These are phyloP conservation scores for Sugiyamaella neomexicana DNA, from an alignment of 1,139 yeast species.

Conservation along the genomic window DNA sequence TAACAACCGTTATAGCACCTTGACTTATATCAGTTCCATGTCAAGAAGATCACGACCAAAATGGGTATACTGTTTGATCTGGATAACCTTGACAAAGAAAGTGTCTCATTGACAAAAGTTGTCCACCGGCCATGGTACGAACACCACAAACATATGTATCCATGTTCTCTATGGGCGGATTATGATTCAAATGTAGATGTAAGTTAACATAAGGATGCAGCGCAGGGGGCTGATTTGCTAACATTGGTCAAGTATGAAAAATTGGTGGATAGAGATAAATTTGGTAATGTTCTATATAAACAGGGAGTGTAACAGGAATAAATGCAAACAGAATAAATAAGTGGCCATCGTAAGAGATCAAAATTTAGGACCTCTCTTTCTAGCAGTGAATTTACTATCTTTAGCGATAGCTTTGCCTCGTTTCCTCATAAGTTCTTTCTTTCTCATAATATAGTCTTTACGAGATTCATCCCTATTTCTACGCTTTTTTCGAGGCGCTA, in stretches of 20 bases:
- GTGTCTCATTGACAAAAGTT: conserved; percentile 23
- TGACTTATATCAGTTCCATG: conserved; percentile 30
- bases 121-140: conserved; percentile 34
- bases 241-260: conserved; percentile 17
- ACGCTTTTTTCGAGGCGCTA: conserved; percentile 48
- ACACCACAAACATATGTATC: conserved; percentile 34
- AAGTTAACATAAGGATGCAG: background rate
- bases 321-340: conserved; percentile 9
- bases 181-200: conserved; percentile 32
- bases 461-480: conserved; percentile 66
- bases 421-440: conserved; percentile 90
- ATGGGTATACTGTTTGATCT: conserved; percentile 30
- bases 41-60: conserved; percentile 27
- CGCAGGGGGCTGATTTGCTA: conserved; percentile 1
- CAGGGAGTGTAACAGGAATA: conserved; percentile 5
- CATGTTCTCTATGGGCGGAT: conserved; percentile 34
- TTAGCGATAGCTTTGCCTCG: conserved; percentile 87
- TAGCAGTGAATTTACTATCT: conserved; percentile 90
- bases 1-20: conserved; percentile 21
- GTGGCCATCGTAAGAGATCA: conserved; percentile 33
- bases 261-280: conserved; percentile 19
- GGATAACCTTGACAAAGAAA: conserved; percentile 17
- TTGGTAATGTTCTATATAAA: conserved; percentile 19
- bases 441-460: conserved; percentile 81
- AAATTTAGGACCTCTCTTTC: conserved; percentile 87